Conservation (phyloP, 371 early-diverging fungal genomes). For the Zychaea mexicana region DNA sequence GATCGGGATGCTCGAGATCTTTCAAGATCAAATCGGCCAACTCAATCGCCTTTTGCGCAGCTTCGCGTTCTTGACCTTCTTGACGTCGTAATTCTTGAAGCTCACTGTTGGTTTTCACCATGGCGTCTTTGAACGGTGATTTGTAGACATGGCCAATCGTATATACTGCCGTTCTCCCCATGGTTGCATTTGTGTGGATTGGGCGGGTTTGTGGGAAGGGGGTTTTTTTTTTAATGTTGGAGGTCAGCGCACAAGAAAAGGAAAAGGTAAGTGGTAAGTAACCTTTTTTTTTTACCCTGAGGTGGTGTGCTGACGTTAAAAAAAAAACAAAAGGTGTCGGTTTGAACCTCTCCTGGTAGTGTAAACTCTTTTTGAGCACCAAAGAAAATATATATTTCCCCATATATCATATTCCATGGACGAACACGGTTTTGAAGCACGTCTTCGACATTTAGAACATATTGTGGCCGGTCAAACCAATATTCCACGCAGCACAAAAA, state of each 20-base stretch:
- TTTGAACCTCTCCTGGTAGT: too few relatives aligned
- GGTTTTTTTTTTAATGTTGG: too few relatives aligned
- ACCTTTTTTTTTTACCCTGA: too few relatives aligned
- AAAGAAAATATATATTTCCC: neutral
- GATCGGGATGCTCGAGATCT: conserved; percentile 17
- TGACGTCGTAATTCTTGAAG: neutral
- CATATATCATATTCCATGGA: conserved; percentile 28
- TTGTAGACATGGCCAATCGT: too few relatives aligned
- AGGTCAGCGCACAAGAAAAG: too few relatives aligned
- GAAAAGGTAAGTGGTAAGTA: too few relatives aligned
- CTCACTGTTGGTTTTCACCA: conserved; percentile 11
- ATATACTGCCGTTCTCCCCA: too few relatives aligned
- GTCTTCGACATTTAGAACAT: conserved; percentile 48
- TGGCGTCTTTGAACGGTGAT: neutral
- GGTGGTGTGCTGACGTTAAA: too few relatives aligned
- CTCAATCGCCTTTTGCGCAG: conserved; percentile 20
- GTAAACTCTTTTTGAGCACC: too few relatives aligned
- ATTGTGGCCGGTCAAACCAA: conserved; percentile 31
- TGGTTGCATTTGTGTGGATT: too few relatives aligned
- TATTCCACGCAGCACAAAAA: conserved; percentile 4
- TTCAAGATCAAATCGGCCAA: conserved; percentile 24
- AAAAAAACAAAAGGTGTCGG: neutral
- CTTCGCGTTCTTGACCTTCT: neutral
- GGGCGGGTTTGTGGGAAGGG: too few relatives aligned
- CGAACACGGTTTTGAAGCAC: conserved; percentile 46